phyloP scores from a whole-genome alignment of 148 eudicot species.

The Amaranthus hypochondriacus region DNA sequence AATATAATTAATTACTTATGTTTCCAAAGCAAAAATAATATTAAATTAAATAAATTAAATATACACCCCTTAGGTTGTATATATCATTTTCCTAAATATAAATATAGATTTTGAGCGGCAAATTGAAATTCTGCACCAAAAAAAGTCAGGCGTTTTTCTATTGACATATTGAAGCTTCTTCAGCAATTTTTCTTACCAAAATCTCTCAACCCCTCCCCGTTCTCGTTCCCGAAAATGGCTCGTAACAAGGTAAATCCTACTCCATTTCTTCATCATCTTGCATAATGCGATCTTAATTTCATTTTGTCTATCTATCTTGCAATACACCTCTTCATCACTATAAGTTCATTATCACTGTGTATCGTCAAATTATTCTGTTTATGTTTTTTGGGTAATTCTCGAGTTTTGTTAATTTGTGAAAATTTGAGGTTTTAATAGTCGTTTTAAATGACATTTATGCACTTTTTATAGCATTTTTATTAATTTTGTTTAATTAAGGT shows the following conservation, averaged over 20 bases:
- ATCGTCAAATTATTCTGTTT: neutral
- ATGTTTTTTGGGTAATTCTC: neutral
- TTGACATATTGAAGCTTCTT: conserved; percentile 15
- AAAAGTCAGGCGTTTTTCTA: neutral
- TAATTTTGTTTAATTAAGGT: neutral
- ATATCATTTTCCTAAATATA: no score
- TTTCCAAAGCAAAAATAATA: no score
- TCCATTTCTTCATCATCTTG: neutral
- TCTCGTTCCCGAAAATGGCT: conserved; percentile 37
- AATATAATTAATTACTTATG: no score
- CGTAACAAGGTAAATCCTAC: conserved; percentile 51
- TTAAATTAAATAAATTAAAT: no score
- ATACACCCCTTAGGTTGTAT: no score
- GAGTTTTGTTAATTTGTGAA: neutral
- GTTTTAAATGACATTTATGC: neutral
- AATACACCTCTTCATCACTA: neutral
- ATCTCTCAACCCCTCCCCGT: neutral
- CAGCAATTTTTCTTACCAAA: conserved; percentile 15
- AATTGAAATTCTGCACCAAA: no score
- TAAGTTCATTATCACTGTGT: neutral
- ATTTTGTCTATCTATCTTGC: neutral
- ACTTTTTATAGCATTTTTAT: neutral
- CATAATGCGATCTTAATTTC: neutral
- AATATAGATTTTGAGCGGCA: no score
- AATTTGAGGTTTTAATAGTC: neutral